Percentiles rank a stretch among this genome's conserved stretches.
These are phyloP conservation scores for Fusarium brevicatenulatum DNA, from an alignment of 2,329 filamentous ascomycete genomes.

Conservation along the genomic window DNA sequence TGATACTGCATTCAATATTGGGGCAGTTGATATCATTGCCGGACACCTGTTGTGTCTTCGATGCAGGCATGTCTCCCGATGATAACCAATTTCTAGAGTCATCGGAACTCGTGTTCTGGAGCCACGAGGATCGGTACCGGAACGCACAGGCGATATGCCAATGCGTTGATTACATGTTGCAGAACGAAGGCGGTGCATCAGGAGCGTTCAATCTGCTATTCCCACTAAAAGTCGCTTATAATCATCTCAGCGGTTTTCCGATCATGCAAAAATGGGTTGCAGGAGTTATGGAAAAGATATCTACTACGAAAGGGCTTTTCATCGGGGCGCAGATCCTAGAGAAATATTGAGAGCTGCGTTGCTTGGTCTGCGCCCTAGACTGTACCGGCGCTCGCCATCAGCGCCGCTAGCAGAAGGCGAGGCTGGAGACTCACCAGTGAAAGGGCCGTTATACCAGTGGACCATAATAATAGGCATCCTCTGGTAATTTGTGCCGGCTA, in stretches of 20 bases:
- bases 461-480: too few species aligned
- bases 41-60: not conserved
- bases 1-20: not conserved
- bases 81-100: not conserved
- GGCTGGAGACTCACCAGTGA: too few species aligned
- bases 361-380: too few species aligned
- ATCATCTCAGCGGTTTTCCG: not conserved
- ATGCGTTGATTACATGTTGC: not conserved
- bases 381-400: too few species aligned
- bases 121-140: not conserved
- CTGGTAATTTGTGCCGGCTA: not conserved
- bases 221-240: not conserved
- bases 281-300: not conserved
- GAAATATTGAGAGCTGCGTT: not conserved
- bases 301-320: not conserved
- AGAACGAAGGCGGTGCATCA: not conserved
- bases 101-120: not conserved
- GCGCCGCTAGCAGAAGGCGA: not conserved
- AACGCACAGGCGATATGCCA: not conserved
- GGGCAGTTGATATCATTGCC: not conserved
- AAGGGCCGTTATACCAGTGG: too few species aligned
- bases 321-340: not conserved
- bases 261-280: not conserved
- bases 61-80: not conserved
- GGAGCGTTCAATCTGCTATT: constrained; percentile 1